Evolutionary conservation across 345 rosid genomes (phyloP).

Genomic region (Capsella bursapastoris): DNA sequence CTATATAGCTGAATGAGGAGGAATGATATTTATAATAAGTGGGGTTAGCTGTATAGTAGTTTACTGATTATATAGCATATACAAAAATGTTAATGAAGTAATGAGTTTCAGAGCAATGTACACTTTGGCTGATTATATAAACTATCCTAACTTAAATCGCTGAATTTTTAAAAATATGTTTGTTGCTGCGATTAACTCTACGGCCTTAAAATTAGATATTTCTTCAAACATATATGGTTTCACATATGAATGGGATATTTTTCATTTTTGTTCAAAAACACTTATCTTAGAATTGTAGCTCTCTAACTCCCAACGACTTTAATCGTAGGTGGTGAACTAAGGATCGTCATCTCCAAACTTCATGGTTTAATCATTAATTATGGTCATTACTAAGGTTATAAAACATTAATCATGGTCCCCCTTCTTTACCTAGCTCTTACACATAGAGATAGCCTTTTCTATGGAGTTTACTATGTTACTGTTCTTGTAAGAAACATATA

Average conservation of each 20-base stretch:
- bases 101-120: conserved; percentile 13
- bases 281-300: neutral
- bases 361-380: too few species aligned
- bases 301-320: conserved; percentile 34
- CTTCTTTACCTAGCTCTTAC: too few species aligned
- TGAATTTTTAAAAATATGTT: neutral
- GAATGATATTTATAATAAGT: conserved; percentile 6
- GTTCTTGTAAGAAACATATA: too few species aligned
- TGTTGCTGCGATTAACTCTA: conserved; percentile 4
- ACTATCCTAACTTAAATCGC: conserved; percentile 22
- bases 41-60: conserved; percentile 3
- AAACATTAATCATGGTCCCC: too few species aligned
- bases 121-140: conserved; percentile 15
- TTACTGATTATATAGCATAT: conserved; percentile 15
- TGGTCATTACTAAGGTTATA: too few species aligned
- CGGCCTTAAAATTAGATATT: neutral
- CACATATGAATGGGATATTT: neutral
- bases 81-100: conserved; percentile 20
- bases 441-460: too few species aligned
- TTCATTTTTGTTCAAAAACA: neutral
- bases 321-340: neutral
- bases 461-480: too few species aligned
- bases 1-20: conserved; percentile 22
- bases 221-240: neutral
- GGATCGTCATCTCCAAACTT: neutral